Evolutionary conservation across 129 eudicot genomes (phyloP), one percentile per base, ranked within the genome.

Genomic region (Flaveria bidentis): DNA sequence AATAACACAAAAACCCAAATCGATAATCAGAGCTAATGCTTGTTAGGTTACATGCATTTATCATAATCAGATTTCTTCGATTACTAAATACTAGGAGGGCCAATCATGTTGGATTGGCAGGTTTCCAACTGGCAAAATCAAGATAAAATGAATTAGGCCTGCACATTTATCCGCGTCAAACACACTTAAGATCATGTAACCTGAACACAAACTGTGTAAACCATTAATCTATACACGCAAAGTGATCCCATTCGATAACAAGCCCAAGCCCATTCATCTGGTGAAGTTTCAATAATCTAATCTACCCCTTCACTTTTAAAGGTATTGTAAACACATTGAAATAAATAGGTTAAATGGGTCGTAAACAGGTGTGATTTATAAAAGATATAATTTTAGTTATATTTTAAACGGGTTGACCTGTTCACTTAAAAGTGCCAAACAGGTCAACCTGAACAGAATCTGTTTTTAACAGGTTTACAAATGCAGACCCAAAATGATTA

Each of bases 1-100:
- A 83, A 77, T 16, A 8, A 25, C 60, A 67, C 30, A 58, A 76
- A 75, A 15, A 25, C 12, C 25, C 46, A 63, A 28, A 41, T 3
- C 1, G 52, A 30, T 18, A 20, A 61, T 23, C 11, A 25, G 22
- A 76, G n/a, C 6, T 61, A 25, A 26, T 26, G 39, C 26, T 9
- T 12, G 33, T 58, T 11, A 9, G 16, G 39, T 58, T 1, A 13
- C n/a, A 55, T 26, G 41, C 7, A 11, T 26, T 12, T 61, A 61
- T 61, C 67, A 61, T 25, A 26, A 26, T 13, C n/a, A 25, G 67
- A 26, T 61, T 58, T 22, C n/a, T 22, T 22, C n/a, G 1, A 2
- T 14, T 61, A 14, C 41, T 12, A 17, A 14, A 26, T 10, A 23
- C 65, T 20, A 18, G 9, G 33, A 13, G 15, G 10, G 33, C 10